Conservation (phyloP, 495 filamentous ascomycete species). For the Sabuloglossum arenarium region DNA sequence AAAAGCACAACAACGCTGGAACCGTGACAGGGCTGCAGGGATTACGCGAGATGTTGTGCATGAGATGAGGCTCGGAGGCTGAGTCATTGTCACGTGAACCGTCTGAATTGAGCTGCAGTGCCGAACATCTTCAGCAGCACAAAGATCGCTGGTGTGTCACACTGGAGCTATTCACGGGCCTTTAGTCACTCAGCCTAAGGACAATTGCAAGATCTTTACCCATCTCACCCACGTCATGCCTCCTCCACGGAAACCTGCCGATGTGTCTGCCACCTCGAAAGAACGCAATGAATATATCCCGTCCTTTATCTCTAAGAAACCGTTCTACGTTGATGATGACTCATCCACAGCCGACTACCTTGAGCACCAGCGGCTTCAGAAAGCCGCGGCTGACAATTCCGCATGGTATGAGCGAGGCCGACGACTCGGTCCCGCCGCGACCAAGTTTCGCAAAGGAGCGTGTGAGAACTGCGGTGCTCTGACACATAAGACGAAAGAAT, state of each 20-base stretch:
- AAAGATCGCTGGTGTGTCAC: too few species aligned
- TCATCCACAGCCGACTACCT: conserved; percentile 68
- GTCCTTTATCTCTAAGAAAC: conserved; percentile 91
- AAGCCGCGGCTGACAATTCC: conserved; percentile 40
- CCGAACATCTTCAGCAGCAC: too few species aligned
- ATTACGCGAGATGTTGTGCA: conserved; percentile 3
- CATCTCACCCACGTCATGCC: conserved; percentile 10
- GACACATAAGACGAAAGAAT: conserved; percentile 90
- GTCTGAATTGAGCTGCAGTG: neutral
- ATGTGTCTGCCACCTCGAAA: conserved; percentile 23
- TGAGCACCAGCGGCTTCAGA: conserved; percentile 85
- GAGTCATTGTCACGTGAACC: neutral
- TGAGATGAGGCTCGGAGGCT: neutral
- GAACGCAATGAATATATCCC: conserved; percentile 98
- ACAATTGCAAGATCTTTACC: neutral
- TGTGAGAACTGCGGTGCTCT: conserved; percentile 97
- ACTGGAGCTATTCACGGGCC: too few species aligned
- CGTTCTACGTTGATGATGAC: conserved; percentile 83
- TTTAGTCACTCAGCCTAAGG: neutral
- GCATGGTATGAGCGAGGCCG: conserved; percentile 84
- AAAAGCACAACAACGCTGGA: neutral
- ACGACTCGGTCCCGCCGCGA: conserved; percentile 61
- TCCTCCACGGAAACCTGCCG: conserved; percentile 16
- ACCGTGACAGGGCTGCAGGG: conserved; percentile 4
- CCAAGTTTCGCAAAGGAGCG: conserved; percentile 92